Evolutionary conservation across 495 filamentous ascomycete species (phyloP).

Genomic region (Pyronema omphalodes): DNA sequence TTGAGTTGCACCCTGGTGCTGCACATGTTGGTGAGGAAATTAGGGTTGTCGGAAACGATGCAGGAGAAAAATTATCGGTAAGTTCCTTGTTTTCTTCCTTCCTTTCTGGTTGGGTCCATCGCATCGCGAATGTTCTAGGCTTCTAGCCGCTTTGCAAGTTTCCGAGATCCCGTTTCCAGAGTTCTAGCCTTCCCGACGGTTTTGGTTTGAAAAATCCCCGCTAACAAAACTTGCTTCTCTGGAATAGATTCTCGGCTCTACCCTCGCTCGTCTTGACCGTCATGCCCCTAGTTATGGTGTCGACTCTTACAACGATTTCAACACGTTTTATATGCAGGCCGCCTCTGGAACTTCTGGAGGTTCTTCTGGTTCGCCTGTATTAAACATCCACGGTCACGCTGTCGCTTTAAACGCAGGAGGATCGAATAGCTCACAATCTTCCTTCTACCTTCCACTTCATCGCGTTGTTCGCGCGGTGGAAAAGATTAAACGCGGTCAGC

Average conservation of each 20-base stretch:
- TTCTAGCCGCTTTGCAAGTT: no score
- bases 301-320: constrained; percentile 24
- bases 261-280: constrained; percentile 21
- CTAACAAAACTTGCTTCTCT: no score
- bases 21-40: constrained; percentile 24
- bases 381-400: constrained; percentile 23
- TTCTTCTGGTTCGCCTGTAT: constrained; percentile 22
- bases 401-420: constrained; percentile 23
- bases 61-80: constrained; percentile 22
- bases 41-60: constrained; percentile 24
- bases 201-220: no score
- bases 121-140: no score
- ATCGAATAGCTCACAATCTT: constrained; percentile 25
- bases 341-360: constrained; percentile 25
- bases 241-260: constrained; percentile 18
- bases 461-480: constrained; percentile 23
- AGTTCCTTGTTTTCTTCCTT: background rate
- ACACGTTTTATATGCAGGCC: constrained; percentile 26
- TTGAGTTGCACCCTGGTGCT: constrained; percentile 22
- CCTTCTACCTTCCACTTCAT: constrained; percentile 23
- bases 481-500: constrained; percentile 20
- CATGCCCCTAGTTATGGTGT: constrained; percentile 23
- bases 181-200: no score
- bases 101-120: no score
- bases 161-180: no score